Conservation (phyloP, 495 filamentous ascomycete species). For the Trichoderma erinaceum region DNA sequence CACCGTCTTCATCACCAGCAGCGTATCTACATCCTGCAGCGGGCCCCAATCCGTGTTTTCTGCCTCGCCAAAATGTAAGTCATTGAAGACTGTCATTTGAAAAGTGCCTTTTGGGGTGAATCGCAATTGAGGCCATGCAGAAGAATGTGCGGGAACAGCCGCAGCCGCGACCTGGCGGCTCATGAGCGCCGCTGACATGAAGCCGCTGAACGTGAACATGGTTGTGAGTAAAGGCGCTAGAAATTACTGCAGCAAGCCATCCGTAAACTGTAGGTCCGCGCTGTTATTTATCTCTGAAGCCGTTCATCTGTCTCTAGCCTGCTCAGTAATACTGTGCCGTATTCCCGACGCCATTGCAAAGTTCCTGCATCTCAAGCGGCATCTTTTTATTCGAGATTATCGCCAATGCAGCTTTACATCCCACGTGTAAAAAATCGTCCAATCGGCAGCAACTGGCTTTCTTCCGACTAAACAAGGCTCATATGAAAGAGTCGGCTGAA, state of each 20-base stretch:
- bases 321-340: not conserved
- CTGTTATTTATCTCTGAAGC: not conserved
- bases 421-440: not conserved
- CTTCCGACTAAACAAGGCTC: not conserved
- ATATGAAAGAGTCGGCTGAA: not conserved
- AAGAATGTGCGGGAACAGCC: not conserved
- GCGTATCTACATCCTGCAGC: constrained; percentile 53
- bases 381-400: not conserved
- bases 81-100: constrained; percentile 47
- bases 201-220: not conserved
- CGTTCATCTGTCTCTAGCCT: not conserved
- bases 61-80: constrained; percentile 65
- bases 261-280: not conserved
- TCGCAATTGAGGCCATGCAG: not conserved
- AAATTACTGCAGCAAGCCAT: not conserved
- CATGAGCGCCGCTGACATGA: not conserved
- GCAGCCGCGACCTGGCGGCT: not conserved
- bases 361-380: not conserved
- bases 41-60: constrained; percentile 47
- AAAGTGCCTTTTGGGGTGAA: constrained; percentile 3
- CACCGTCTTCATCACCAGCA: constrained; percentile 52
- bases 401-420: not conserved
- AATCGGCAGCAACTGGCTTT: not conserved
- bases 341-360: not conserved
- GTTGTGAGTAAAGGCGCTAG: not conserved